Evolutionary conservation across 2,329 filamentous ascomycete species (phyloP), one percentile per base, ranked within the genome.

Genomic region (Neonectria ditissima): DNA sequence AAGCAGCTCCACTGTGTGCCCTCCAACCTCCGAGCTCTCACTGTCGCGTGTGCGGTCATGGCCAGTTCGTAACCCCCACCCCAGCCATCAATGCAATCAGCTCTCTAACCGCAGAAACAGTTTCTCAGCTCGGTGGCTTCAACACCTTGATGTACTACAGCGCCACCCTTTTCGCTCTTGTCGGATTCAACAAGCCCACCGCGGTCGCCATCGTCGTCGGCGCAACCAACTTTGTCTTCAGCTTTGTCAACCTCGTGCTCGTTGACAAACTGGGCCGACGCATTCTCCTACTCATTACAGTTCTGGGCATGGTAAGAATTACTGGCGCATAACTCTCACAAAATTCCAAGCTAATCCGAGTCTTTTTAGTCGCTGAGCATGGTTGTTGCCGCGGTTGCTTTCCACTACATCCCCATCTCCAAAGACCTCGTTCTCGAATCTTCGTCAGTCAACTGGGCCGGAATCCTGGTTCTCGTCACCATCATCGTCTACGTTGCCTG

Each of bases 121-220:
- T 84, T 37, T 80, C 77, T 11, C 83, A 85, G 74, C 82, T 84
- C 37, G 76, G 80, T 5, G 83, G 82, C 0, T 83, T 86, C 72
- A 86, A 85, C 65, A 83, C 83, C 1, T 74, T 86, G 26, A 75
- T 78, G 55, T 84, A 84, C 73, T 85, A 84, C 72, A 81, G 79
- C 0, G 81, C 81, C 0, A 82, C 79, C 0, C 73, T 85, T 0
- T 85, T 86, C 65, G 68, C 74, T 2, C 78, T 84, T 6, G 82
- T 84, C 20, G 81, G 82, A 2, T 84, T 85, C 70, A 68, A 75
- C 30, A 81, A 84, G 56, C 78, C 83, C 1, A 78, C 80, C 0
- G 80, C 79, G 0, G 82, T 85, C n/a, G 77, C 77, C 1, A 78
- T 78, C n/a, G 76, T 81, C 54, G 76, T 82, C 18, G 79, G 78